Evolutionary conservation across 768 basidiomycete genomes (phyloP), one percentile per base, ranked within the genome.

Genomic region (Suillus weaverae): DNA sequence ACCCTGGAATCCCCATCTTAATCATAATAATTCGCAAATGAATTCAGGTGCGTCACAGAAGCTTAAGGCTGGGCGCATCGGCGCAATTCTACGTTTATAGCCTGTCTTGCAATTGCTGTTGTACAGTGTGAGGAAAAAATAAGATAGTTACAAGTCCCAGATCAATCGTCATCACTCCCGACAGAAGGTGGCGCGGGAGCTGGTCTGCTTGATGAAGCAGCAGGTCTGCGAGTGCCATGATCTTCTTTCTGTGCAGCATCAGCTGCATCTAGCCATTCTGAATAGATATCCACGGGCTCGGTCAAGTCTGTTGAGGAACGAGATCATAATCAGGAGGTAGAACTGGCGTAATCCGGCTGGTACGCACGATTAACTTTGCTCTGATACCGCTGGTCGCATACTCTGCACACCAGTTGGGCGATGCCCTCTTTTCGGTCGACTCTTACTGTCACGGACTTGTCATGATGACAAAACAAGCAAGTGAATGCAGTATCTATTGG

Each of bases 221-320:
- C 78, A 3, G 85, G 82, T 50, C 88, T 85, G 44, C 86, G 85
- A 39, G 79, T 73, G 32, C 79, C 71, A 5, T 82, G 81, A 20
- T 84, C 85, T 57, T 89, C 86, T 64, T 81, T 84, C 73, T 92
- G 89, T 39, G 91, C 92, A 10, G 90, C 89, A 73, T 94, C 92
- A 7, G 91, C 90, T 57, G 92, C 92, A 73, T 94, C 92, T 67
- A 94, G 92, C 93, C 93, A 95, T 73, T 93, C 91, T 8, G 92
- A 93, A 74, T 94, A 95, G 36, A 95, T 91, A 75, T 95, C 93
- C 63, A 95, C 87, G 18, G 93, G 86, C 69, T 94, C 93, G 1
- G 92, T 93, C 61, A 95, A 81, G 74, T 95, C 93, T 95, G 73
- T 60, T 66, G 57, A 61, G 51, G 67, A 38, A 35, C 20, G 44